phyloP scores from a whole-genome alignment of 2,329 filamentous ascomycete genomes.

The Sporothrix euskadiensis region DNA sequence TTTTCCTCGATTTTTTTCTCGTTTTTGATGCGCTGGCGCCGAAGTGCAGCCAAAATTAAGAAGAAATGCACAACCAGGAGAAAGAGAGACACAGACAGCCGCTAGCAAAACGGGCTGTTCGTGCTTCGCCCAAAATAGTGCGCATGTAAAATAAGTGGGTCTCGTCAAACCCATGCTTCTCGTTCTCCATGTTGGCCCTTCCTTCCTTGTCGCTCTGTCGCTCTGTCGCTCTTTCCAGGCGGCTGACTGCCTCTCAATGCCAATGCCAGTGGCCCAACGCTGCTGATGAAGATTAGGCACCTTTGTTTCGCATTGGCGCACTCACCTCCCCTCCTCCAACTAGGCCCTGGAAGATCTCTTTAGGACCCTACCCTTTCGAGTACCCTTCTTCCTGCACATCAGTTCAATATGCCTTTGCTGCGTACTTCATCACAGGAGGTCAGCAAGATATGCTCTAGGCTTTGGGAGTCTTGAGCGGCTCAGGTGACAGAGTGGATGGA shows the following conservation, averaged over 20 bases:
- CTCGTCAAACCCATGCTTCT: neutral
- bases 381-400: neutral
- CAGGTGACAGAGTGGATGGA: neutral
- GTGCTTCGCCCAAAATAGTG: neutral
- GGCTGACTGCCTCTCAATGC: neutral
- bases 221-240: neutral
- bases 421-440: neutral
- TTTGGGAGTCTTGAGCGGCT: neutral
- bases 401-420: neutral
- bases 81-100: neutral
- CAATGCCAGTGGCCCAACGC: neutral
- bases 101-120: neutral
- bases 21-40: conserved; percentile 1
- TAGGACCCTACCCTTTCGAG: neutral
- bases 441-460: neutral
- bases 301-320: neutral
- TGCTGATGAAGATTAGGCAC: neutral
- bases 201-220: neutral
- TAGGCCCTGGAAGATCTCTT: neutral
- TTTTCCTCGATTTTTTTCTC: neutral
- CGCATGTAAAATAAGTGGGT: conserved; percentile 19
- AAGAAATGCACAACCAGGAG: neutral
- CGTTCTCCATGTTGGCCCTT: neutral
- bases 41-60: neutral
- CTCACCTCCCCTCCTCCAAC: neutral